Base-by-base conservation (phyloP, 106 monocot genomes). In the Acorus gramineus region DNA sequence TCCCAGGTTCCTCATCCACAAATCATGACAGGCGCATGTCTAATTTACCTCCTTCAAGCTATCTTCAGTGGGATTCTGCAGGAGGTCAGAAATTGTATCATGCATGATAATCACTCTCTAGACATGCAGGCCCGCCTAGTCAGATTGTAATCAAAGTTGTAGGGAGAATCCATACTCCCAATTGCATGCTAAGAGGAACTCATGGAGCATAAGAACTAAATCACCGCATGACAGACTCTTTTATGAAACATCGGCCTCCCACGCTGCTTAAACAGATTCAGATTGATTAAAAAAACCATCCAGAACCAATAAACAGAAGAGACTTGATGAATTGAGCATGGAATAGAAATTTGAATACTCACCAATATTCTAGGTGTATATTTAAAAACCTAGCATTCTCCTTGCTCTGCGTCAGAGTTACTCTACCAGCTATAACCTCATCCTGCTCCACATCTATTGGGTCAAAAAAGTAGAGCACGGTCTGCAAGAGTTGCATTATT, bases 401-500 rank as follows among this genome's bases (percentile, higher is more conserved):
- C 67, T 60, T 85, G 84, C 88, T 98, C 55, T 98, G 98, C 56
- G 85, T 89, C 6, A 98, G 63, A 4, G 92, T 89, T 58, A 98
- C 53, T 8, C 83, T 89, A n/a, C 98, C 98, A 65, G 92, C 81
- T 56, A 98, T 92, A 14, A 85, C 63, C 73, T 98, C 85, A 49
- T 92, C 89, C 77, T 92, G 92, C 57, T 86, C 71, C 55, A 98
- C 74, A 44, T 98, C 98, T 58, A 92, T 81, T 50, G 98, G 98
- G 42, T 98, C 98, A 56, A 85, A 92, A 61, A 92, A 89, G 57
- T 98, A 98, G 14, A 92, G 64, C 53, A 98, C 51, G 11, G 98
- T 98, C 98, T 98, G 87, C 66, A 77, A 75, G 51, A 76, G 10
- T 12, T 49, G 53, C 60, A 67, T 53, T 46, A 42, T 28, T 28